These are phyloP conservation scores for Peronospora destructor DNA, from an alignment of 352 stramenopile species.

Conservation along the genomic window DNA sequence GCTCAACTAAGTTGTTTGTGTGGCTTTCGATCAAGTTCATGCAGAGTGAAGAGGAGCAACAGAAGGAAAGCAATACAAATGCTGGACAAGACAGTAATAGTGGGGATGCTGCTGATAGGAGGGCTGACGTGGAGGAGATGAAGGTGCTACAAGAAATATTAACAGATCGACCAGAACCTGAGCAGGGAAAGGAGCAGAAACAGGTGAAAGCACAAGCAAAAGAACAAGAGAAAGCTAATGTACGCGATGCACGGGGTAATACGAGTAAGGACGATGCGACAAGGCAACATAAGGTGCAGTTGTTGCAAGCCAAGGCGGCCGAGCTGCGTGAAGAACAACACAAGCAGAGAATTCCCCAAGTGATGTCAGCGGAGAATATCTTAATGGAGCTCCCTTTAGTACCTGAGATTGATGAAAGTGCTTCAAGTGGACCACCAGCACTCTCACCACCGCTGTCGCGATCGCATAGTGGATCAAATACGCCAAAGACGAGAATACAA, in stretches of 20 bases:
- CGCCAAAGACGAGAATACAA: constrained; percentile 9
- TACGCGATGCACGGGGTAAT: constrained; percentile 7
- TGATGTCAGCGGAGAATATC: constrained; percentile 24
- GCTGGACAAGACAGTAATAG: constrained; percentile 19
- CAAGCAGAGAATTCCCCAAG: constrained; percentile 16
- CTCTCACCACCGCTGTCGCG: constrained; percentile 23
- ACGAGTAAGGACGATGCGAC: constrained; percentile 11
- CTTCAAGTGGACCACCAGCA: constrained; percentile 22
- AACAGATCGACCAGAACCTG: constrained; percentile 22
- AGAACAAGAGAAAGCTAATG: constrained; percentile 1
- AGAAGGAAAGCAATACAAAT: constrained; percentile 16
- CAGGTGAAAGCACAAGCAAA: constrained; percentile 9
- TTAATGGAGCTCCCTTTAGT: constrained; percentile 42
- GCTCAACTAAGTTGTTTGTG: constrained; percentile 7
- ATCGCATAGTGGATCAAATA: constrained; percentile 24
- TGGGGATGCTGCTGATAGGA: constrained; percentile 5
- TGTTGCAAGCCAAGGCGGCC: constrained; percentile 7
- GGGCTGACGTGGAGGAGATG: constrained; percentile 6
- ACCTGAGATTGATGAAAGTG: constrained; percentile 46
- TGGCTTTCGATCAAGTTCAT: constrained; percentile 19
- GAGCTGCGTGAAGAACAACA: constrained; percentile 24
- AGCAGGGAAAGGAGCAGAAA: constrained; percentile 29
- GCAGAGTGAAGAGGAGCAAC: constrained; percentile 17
- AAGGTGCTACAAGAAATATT: constrained; percentile 7
- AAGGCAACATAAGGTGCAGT: constrained; percentile 16